Conservation (phyloP, 139 green algal species). For the Chlamydomonas sphaeroides region DNA sequence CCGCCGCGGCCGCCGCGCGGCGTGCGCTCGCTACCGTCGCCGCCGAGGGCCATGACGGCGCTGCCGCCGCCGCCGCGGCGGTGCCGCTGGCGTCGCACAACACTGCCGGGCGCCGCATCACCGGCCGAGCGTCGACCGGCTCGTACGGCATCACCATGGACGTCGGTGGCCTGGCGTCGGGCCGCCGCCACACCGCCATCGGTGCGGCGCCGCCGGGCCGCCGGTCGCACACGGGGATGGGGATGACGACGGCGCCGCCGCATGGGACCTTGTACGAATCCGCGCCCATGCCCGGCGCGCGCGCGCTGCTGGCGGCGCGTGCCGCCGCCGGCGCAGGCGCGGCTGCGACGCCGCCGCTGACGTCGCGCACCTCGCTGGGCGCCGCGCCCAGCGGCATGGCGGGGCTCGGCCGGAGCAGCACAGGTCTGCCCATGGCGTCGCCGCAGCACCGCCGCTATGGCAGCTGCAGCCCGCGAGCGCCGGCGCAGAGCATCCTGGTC, state of each 20-base stretch:
- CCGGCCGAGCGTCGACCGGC: conserved; percentile 18
- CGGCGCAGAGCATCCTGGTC: conserved; percentile 28
- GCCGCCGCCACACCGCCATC: too few species aligned
- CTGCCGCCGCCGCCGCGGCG: too few species aligned
- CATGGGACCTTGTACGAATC: conserved; percentile 6
- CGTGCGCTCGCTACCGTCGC: background rate
- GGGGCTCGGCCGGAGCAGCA: background rate
- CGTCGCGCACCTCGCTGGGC: background rate
- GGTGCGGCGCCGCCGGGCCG: too few species aligned
- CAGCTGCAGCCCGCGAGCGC: conserved; percentile 3
- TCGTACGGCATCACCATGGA: conserved; percentile 1
- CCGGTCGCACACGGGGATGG: too few species aligned
- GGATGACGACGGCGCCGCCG: background rate
- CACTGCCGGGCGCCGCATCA: background rate
- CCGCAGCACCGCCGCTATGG: conserved; percentile 24
- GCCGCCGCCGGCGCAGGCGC: background rate
- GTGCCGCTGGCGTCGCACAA: background rate
- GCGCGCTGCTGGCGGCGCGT: too few species aligned
- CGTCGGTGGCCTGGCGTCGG: too few species aligned
- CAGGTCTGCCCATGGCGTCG: conserved; percentile 12
- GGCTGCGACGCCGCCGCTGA: background rate
- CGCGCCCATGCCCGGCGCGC: too few species aligned
- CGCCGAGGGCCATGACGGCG: too few species aligned
- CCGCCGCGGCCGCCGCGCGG: background rate
- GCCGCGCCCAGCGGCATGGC: too few species aligned